phyloP scores from a whole-genome alignment of 2,329 filamentous ascomycete genomes.

The Penicillium sp. region DNA sequence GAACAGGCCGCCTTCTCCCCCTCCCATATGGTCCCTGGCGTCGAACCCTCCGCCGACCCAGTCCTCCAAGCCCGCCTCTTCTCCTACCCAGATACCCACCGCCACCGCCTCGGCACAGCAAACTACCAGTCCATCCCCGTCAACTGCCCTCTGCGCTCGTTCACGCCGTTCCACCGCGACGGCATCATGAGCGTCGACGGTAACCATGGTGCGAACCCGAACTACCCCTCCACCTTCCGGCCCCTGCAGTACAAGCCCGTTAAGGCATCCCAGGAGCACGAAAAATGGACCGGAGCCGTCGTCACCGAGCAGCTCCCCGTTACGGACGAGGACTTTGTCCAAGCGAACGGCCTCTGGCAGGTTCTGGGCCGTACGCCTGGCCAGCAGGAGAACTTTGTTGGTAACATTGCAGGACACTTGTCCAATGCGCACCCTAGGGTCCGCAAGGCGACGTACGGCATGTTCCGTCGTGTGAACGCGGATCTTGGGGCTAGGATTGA shows the following conservation, averaged over 20 bases:
- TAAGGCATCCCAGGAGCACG: slow-evolving; percentile 49
- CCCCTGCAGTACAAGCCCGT: slow-evolving; percentile 44
- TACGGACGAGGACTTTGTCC: slow-evolving; percentile 51
- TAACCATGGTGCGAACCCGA: slow-evolving; percentile 66
- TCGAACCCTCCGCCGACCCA: slow-evolving; percentile 72
- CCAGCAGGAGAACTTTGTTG: slow-evolving; percentile 66
- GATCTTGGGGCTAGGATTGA: slow-evolving; percentile 59
- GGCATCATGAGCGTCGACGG: slow-evolving; percentile 70
- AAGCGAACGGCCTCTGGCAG: slow-evolving; percentile 51
- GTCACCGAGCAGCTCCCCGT: slow-evolving; percentile 48
- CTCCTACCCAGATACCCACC: slow-evolving; percentile 72
- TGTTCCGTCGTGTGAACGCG: slow-evolving; percentile 63
- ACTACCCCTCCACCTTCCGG: slow-evolving; percentile 55
- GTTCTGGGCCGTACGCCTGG: slow-evolving; percentile 52
- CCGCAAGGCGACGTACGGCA: slow-evolving; percentile 63
- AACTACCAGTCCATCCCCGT: slow-evolving; percentile 70
- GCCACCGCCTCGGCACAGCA: slow-evolving; percentile 62
- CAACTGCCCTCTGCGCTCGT: slow-evolving; percentile 59
- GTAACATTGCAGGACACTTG: slow-evolving; percentile 64
- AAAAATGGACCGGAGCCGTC: slow-evolving; percentile 49
- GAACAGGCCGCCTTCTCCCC: slow-evolving; percentile 74
- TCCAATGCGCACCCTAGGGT: slow-evolving; percentile 59
- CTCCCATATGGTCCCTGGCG: slow-evolving; percentile 68
- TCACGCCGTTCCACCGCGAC: slow-evolving; percentile 73
- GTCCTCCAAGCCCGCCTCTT: slow-evolving; percentile 72